Evolutionary conservation across 140 eudicot genomes (phyloP), one percentile per base, ranked within the genome.

Genomic region (Oenanthe javanica): DNA sequence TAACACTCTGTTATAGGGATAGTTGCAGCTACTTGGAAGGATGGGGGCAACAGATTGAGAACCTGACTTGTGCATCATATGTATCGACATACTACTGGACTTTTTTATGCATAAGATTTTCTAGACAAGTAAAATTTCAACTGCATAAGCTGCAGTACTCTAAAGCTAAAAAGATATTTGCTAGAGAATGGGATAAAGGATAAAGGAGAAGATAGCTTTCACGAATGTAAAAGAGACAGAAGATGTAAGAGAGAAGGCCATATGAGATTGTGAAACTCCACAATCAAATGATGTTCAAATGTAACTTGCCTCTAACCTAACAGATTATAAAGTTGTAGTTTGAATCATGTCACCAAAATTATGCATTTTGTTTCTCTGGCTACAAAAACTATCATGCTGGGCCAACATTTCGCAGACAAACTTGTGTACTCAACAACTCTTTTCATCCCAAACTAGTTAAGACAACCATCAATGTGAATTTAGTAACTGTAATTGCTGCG

Each of bases 121-220:
- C 70, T 61, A n/a, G 23, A 59, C n/a, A 21, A 21, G 4, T 61
- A 61, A 61, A n/a, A 12, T 61, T n/a, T 21, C 69, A 61, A 21
- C 1, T n/a, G 69, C 38, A 61, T 1, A 7, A n/a, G 67, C 31
- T 21, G 27, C 38, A n/a, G 69, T 61, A 19, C n/a, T 61, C 69
- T 61, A 1, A 21, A 61, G 14, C 36, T 61, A 61, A 2, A 59
- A 52, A 15, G 45, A 42, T 42, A 42, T 42, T 42, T 42, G 45
- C 45, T 42, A 42, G 36, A 2, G 5, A 42, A 42, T 42, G 45
- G 45, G 45, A 42, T 2, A 42, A 42, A 42, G 45, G 45, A 42
- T 42, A 42, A 42, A 2, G 45, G 45, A 42, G 16, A 52, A 52
- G 61, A 54, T 83, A 85, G 64, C 89, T 72, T 64, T 81, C 13